Evolutionary conservation across 352 stramenopile genomes (phyloP), one percentile per base, ranked within the genome.

Genomic region (Phytophthora pseudosyringae): DNA sequence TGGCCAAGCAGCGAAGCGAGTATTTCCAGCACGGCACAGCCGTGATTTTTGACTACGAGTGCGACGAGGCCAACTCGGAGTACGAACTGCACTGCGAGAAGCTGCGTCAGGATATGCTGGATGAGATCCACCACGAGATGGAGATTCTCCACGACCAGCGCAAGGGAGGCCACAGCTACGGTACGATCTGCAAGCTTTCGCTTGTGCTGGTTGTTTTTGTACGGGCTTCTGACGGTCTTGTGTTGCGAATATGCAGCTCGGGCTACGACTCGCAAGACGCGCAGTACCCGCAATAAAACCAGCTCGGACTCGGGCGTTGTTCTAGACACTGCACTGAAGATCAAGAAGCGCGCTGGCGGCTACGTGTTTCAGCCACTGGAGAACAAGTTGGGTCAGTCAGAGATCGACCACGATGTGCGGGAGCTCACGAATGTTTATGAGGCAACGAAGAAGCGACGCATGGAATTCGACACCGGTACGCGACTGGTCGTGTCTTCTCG

Each of bases 101-200:
- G 61, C 65, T 94, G 50, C 82, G 86, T 16, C 80, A 93, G 25
- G 84, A 93, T 57, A 94, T 94, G 86, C 71, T 94, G 25, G 84
- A 93, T 26, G 86, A 94, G 67, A 94, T 94, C 69, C 80, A 92
- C 41, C 75, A 92, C 38, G 86, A 94, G 69, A 93, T 94, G 71
- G 83, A 94, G 60, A 88, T 91, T 52, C 73, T 92, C 29, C 72
- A 86, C 44, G 86, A 90, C 54, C 82, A 94, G 64, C 83, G 80
- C 48, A 90, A 87, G 26, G 81, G 83, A 45, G 78, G 67, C 18
- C 76, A 74, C 46, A 72, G 59, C 28, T 80, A 74, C 1, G 66
- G 79, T 86, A 76, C 48, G 71, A 13, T 48, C 21, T 13, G 16
- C 3, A 21, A 40, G 16, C 28, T 7, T 25, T 44, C 53, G 48